phyloP scores from a whole-genome alignment of 371 early-diverging fungal species.

The Zancudomyces culisetae region DNA sequence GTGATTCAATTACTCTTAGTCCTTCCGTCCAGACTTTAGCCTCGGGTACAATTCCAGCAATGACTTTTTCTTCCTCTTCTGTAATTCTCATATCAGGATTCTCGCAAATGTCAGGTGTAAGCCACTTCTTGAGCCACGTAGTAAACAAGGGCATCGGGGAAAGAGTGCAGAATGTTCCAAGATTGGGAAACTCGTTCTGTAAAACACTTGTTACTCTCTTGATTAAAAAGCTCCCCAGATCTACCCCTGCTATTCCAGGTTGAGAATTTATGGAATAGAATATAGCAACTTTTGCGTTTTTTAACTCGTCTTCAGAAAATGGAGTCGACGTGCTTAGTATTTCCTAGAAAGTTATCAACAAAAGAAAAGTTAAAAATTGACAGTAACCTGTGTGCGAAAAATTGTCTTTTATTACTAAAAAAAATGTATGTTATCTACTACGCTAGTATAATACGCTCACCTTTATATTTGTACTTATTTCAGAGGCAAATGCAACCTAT shows the following conservation, averaged over 20 bases:
- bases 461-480: too few relatives aligned
- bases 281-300: slow-evolving; percentile 38
- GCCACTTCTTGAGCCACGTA: slow-evolving; percentile 39
- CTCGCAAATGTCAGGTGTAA: slow-evolving; percentile 9
- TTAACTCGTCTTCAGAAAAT: slow-evolving; percentile 4
- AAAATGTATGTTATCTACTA: too few relatives aligned
- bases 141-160: slow-evolving; percentile 73
- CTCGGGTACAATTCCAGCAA: slow-evolving; percentile 7
- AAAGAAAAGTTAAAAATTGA: too few relatives aligned
- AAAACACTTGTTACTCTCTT: slow-evolving; percentile 61
- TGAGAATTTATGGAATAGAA: slow-evolving; percentile 82
- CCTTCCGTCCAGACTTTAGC: slow-evolving; percentile 15
- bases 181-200: slow-evolving; percentile 34
- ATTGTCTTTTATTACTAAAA: too few relatives aligned
- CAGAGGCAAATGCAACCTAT: too few relatives aligned
- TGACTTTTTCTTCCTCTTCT: background rate
- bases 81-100: slow-evolving; percentile 3
- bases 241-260: slow-evolving; percentile 56
- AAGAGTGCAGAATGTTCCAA: slow-evolving; percentile 59
- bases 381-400: too few relatives aligned
- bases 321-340: slow-evolving; percentile 8
- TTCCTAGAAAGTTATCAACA: too few relatives aligned
- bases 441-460: too few relatives aligned
- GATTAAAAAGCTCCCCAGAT: slow-evolving; percentile 68
- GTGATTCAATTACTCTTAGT: slow-evolving; percentile 3